Base-by-base conservation (phyloP, 1,139 yeast species). In the Diutina mesorugosa region DNA sequence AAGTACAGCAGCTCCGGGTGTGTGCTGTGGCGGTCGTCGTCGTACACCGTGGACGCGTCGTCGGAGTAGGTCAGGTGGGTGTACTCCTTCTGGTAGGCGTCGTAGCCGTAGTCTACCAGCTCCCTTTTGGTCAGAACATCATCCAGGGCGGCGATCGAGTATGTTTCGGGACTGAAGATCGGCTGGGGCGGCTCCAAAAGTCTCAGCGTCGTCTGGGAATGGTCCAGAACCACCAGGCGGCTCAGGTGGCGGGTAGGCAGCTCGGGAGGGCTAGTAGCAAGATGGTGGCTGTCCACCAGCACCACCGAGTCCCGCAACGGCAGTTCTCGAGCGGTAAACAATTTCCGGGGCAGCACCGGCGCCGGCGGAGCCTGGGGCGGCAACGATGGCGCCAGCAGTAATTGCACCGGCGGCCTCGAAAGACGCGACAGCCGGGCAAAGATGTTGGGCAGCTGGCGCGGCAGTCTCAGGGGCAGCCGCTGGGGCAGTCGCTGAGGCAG, bases 151-250 rank as follows among this genome's bases (percentile, higher is more conserved):
- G 47, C 47, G 21, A 38, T 35, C n/a, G 48, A 16, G 80, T 61
- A 83, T 0, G 86, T 80, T 55, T 79, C 78, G 0, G 84, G 83
- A 1, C 85, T 78, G 61, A 83, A 83, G 21, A 84, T 80, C 21
- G 88, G 88, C 60, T 80, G 80, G 8, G 87, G 87, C 1, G 84
- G 83, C 46, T 81, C 84, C 54, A 83, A 67, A 53, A 82, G 76
- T 56, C 84, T 68, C 57, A 46, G n/a, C 3, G 46, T 38, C 7
- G 32, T 21, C 29, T 14, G 47, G 14, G 32, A 26, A 14, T 29
- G 30, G 26, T 38, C 46, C 26, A n/a, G 16, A 14, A 12, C 30
- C 26, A 16, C 16, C 54, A 41, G 54, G 7, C 28, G 47, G 47
- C 54, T 26, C 21, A 41, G 32, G 28, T 12, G 46, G 9, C 35